Evolutionary conservation across 306 rosid genomes (phyloP), one percentile per base, ranked within the genome.

Genomic region (Vigna angularis): DNA sequence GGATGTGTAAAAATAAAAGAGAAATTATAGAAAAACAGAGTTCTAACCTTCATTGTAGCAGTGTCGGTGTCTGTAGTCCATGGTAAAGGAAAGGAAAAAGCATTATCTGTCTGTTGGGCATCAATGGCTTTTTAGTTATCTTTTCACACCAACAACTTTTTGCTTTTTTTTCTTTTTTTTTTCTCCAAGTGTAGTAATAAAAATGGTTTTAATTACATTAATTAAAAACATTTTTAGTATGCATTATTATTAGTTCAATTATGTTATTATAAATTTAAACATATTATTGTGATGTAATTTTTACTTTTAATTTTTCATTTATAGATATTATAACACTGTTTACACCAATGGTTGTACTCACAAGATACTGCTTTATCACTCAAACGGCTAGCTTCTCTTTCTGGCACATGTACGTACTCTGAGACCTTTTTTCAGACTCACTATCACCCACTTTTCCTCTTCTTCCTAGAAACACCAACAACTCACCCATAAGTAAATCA

Each of bases 361-460:
- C 64, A 42, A 4, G 48, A 70, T 52, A 49, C 47, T 57, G 24
- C 16, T 42, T 78, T 38, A 49, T 42, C n/a, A 47, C 62, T 34
- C 82, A 73, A 83, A 83, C 86, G 86, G 78, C 83, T 74, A 68
- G 4, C 38, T 79, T 70, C 17, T 14, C 61, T 45, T 75, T 42
- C 76, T 42, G 73, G 9, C 16, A 17, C 4, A 47, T 18, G 2
- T 32, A 8, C 24, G 83, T 59, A 73, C 83, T 12, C 1, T 69
- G 40, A 0, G 0, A 7, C 14, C 52, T 79, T 83, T 83, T 2
- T 63, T 57, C 78, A 16, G 40, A 18, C 28, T 63, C 83, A 18
- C 66, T 16, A 3, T 20, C 53, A 15, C 9, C 13, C 32, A 4
- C 77, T 73, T 83, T 68, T 45, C 26, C 28, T 24, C 22, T 17